Evolutionary conservation across 148 eudicot species (phyloP), one percentile per base, ranked within the genome.

Genomic region (Camellia japonica): DNA sequence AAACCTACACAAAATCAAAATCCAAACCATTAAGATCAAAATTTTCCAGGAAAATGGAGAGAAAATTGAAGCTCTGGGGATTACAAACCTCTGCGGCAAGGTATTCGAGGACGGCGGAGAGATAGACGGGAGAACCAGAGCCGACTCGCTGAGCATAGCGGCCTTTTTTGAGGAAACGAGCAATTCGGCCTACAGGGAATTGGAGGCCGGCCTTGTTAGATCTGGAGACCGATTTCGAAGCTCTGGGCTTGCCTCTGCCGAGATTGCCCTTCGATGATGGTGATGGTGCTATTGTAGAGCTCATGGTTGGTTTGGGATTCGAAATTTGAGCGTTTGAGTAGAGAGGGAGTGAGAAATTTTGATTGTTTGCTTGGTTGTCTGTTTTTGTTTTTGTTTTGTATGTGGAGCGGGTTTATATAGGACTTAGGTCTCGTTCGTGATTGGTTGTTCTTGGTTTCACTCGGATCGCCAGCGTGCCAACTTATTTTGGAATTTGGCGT

Each of bases 61-160:
- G 23, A 69, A 46, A 58, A 2, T 13, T 6, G 2, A 14, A 58
- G 9, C 18, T 2, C 1, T 4, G 73, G 1, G 11, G 18, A 68
- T 46, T 46, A n/a, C 18, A 0, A 15, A 84, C 87, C 89, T 87
- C 85, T 20, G 87, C 89, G 3, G 89, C 87, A 12, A 87, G 87
- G 71, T 84, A 87, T 51, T 87, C 89, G 3, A 87, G 87, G 4
- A 87, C 89, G 49, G 89, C 89, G 3, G 84, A 87, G 84, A 87
- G 86, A 64, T 87, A 87, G 46, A 87, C 86, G 0, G 89, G 89
- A 6, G 89, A 84, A 6, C 89, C 89, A 1, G 89, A 84, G 13
- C 89, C 89, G 1, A 87, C 87, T 3, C 89, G 85, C 80, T 84
- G 84, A n/a, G 89, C 85, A 5, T 87, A 87, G 0, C 87, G 71